A percentile compares a stretch with the other conserved stretches of the same genome.
Evolutionary conservation across 805 yeast genomes (phyloP).

Genomic region (Saccharomycopsis javanensis): DNA sequence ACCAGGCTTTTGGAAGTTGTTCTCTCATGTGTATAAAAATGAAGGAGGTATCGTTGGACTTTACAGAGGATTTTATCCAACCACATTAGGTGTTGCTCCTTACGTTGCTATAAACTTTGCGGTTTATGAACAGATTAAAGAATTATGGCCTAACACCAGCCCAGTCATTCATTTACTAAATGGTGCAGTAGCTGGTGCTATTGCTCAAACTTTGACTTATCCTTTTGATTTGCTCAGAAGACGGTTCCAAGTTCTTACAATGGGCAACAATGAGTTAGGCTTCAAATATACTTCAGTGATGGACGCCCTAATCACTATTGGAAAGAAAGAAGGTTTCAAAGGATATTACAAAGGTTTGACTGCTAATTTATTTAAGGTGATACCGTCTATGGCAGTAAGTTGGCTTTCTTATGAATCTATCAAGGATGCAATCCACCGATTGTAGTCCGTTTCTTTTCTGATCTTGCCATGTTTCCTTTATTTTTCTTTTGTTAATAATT

Average conservation of each 20-base stretch:
- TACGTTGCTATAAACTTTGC: constrained; percentile 91
- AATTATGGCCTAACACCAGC: constrained; percentile 32
- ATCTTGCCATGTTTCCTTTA: no score
- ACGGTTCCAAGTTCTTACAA: constrained; percentile 81
- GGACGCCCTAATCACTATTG: constrained; percentile 66
- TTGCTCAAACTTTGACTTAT: constrained; percentile 83
- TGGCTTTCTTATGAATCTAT: constrained; percentile 80
- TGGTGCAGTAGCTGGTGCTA: constrained; percentile 83
- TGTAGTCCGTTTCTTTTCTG: background rate
- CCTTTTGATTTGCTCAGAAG: constrained; percentile 87
- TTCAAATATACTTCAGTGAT: constrained; percentile 68
- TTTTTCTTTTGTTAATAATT: background rate
- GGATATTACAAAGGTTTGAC: constrained; percentile 69
- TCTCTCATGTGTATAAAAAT: constrained; percentile 46
- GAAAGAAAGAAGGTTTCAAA: constrained; percentile 58
- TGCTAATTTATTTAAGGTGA: constrained; percentile 80
- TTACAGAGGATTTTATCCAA: constrained; percentile 83
- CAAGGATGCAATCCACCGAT: constrained; percentile 31
- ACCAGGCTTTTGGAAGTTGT: constrained; percentile 60
- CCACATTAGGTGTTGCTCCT: constrained; percentile 90
- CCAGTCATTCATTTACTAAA: constrained; percentile 35
- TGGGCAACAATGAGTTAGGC: constrained; percentile 68
- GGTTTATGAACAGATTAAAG: constrained; percentile 74
- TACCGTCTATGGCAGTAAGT: constrained; percentile 92
- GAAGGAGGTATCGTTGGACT: constrained; percentile 81